phyloP scores from a whole-genome alignment of 768 basidiomycete genomes.

The Lactarius evosmus region DNA sequence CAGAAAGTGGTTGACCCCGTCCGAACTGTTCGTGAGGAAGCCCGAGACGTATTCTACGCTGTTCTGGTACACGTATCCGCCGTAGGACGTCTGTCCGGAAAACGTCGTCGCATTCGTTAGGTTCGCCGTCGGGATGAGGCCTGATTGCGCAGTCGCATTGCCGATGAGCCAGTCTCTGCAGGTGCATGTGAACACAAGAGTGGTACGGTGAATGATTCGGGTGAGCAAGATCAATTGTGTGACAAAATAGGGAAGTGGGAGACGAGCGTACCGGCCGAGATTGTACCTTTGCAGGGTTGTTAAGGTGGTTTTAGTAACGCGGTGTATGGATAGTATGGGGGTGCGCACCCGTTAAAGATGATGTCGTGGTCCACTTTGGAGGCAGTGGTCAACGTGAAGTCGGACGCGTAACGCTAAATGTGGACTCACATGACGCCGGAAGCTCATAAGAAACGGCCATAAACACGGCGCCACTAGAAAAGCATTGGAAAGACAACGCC shows the following conservation, averaged over 20 bases:
- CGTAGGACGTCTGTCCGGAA: conserved; percentile 59
- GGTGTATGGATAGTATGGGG: background rate
- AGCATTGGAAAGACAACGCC: background rate
- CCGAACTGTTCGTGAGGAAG: conserved; percentile 63
- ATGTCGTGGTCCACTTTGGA: conserved; percentile 62
- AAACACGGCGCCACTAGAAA: conserved; percentile 63
- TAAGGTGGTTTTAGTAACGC: conserved; percentile 7
- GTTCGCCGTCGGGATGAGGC: conserved; percentile 42
- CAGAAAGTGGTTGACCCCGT: conserved; percentile 64
- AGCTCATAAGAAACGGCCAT: conserved; percentile 73
- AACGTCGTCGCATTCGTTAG: conserved; percentile 61
- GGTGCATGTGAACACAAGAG: conserved; percentile 9
- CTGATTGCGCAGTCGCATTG: conserved; percentile 59
- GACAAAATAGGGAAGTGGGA: background rate
- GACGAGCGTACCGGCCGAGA: conserved; percentile 54
- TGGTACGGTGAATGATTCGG: background rate
- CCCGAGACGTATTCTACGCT: conserved; percentile 66
- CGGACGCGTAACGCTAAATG: background rate
- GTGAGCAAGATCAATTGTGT: background rate
- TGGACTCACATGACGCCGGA: conserved; percentile 52
- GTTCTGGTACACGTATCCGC: conserved; percentile 72
- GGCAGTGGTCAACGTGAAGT: background rate
- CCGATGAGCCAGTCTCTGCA: conserved; percentile 79
- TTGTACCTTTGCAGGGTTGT: conserved; percentile 53
- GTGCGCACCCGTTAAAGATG: conserved; percentile 58